Base-by-base conservation (phyloP, 2,329 filamentous ascomycete genomes). In the Sarocladium kiliense region DNA sequence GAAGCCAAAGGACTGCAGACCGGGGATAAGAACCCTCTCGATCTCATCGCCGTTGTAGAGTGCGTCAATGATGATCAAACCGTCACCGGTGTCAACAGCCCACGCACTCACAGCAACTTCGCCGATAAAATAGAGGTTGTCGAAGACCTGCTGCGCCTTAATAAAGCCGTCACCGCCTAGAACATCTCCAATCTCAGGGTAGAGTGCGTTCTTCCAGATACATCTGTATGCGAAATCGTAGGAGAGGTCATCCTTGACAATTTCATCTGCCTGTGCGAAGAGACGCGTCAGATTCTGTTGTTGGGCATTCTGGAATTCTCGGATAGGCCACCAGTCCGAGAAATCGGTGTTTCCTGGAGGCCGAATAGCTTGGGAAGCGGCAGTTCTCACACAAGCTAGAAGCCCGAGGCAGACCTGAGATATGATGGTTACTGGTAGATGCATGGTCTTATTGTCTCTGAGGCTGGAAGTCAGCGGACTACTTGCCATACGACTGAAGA, bases 81-180 rank as follows among this genome's bases (percentile, higher is more conserved):
- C 63, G 2, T 61, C 63, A 5, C 63, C 64, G 0, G 63, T 66
- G 37, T 65, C 63, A 30, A 64, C 59, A 0, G 62, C 63, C 64
- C 64, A 66, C 3, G 60, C 51, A 2, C 63, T 62, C 23, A 65
- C 63, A 11, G 53, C 58, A 2, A 59, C 60, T 36, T 57, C 56
- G 2, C 63, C 63, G 19, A 64, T 54, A 19, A 62, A 65, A 44
- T 61, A 61, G 39, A 64, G 56, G 1, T 59, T 60, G 42, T 63
- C 60, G 39, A 65, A 65, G 2, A 58, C 50, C 36, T 54, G 47
- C 26, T 54, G 58, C 10, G 62, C 61, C 2, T 56, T 44, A 1
- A 65, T 54, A 32, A 62, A 62, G 1, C 62, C 62, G 18, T 58
- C 54, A 3, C 42, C 56, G 23, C 54, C 54, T 16, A 51, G 51